Conservation (phyloP, 164 flowering plant genomes). For the Dillenia turbinata region DNA sequence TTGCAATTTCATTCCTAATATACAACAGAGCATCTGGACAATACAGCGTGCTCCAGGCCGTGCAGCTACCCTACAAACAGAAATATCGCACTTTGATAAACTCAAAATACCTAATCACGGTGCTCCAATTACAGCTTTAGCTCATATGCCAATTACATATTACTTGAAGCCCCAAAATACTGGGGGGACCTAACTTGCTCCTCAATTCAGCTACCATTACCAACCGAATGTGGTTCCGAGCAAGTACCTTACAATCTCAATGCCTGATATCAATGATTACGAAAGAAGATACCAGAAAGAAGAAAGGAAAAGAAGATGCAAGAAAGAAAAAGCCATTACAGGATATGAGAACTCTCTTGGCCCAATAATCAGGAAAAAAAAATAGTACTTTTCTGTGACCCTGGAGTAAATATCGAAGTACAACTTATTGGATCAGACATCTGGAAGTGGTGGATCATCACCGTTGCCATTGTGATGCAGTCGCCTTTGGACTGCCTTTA, state of each 20-base stretch:
- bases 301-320: background rate
- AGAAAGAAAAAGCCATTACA: background rate
- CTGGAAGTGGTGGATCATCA: slow-evolving; percentile 13
- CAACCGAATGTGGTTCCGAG: slow-evolving; percentile 32
- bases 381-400: background rate
- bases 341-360: background rate
- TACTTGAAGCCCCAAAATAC: too few species aligned
- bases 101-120: too few species aligned
- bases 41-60: too few species aligned
- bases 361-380: background rate
- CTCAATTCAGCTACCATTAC: slow-evolving; percentile 15
- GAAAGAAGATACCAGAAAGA: background rate
- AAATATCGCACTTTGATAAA: too few species aligned
- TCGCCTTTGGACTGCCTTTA: slow-evolving; percentile 82
- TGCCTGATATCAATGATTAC: background rate
- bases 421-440: slow-evolving; percentile 20
- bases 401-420: background rate
- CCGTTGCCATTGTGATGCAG: slow-evolving; percentile 27
- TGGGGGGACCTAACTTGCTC: slow-evolving; percentile 18
- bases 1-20: too few species aligned
- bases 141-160: too few species aligned
- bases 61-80: too few species aligned
- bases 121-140: too few species aligned
- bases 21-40: too few species aligned
- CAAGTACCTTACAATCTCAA: slow-evolving; percentile 13